Evolutionary conservation across 208 protist species (phyloP), one percentile per base, ranked within the genome.

Genomic region (Wallacemonas sp.): DNA sequence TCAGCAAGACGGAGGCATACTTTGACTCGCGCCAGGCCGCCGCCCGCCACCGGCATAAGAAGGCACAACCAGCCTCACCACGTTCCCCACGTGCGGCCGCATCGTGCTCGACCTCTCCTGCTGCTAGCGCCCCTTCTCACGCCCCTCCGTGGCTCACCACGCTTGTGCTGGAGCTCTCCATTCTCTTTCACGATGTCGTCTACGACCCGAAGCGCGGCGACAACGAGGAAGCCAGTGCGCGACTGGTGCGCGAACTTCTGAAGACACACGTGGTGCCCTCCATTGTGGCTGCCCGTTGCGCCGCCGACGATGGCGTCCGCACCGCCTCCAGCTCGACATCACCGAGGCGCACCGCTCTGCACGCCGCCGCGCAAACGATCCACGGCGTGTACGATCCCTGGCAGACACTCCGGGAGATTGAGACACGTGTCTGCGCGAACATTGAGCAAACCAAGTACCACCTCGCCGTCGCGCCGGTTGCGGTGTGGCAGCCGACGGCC

Each of bases 111-210:
- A n/a, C n/a, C n/a, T n/a, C n/a, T n/a, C n/a, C n/a, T n/a, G 36
- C 14, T 14, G 36, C 36, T 41, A 41, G 36, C 36, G 36, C 5
- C 38, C 5, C 38, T 32, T 29, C 59, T 4, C 5, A 20, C 49
- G 5, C 18, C 28, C 55, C 36, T 10, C 42, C 39, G 66, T 54
- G 52, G 29, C 46, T 57, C 31, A 11, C 52, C 4, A 12, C n/a
- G 23, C 74, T 87, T 32, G 68, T 77, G 44, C 25, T 94, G 26
- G 74, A 86, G 4, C 63, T 94, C n/a, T 73, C 86, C 5, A 70
- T 92, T 38, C 66, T 94, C 4, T 94, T 92, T 65, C 89, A 94
- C 75, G 89, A 94, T 55, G 74, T 68, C 10, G 77, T 94, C 25
- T 94, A 94, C 70, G 77, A 89, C 55, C 79, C 89, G 16, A 64